Conservation (phyloP, 2,329 filamentous ascomycete genomes). For the Alternaria sp. region DNA sequence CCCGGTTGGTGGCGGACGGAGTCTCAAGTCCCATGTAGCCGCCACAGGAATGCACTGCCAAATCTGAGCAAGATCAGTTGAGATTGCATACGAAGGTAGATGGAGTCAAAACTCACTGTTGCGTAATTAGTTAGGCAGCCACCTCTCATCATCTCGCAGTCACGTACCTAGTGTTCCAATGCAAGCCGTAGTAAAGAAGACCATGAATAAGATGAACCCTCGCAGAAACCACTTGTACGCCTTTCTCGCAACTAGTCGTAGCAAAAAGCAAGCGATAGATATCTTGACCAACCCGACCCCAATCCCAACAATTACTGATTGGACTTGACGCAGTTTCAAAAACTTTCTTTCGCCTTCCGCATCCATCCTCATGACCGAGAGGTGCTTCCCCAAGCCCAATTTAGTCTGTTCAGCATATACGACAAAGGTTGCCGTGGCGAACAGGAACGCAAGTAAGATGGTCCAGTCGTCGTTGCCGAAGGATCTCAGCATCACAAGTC, state of each 20-base stretch:
- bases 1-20: conserved; percentile 43
- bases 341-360: conserved; percentile 47
- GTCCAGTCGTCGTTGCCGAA: conserved; percentile 61
- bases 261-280: conserved; percentile 58
- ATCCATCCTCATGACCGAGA: conserved; percentile 47
- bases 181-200: conserved; percentile 5
- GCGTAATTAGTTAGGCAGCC: neutral
- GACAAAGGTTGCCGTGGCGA: neutral
- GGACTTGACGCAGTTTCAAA: conserved; percentile 54
- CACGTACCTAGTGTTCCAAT: conserved; percentile 5
- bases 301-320: conserved; percentile 59
- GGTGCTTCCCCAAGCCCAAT: conserved; percentile 60
- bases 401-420: conserved; percentile 56
- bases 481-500: conserved; percentile 58
- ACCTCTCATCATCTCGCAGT: neutral
- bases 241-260: conserved; percentile 54
- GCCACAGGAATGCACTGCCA: conserved; percentile 59
- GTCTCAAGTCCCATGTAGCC: conserved; percentile 56
- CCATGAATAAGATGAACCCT: conserved; percentile 6
- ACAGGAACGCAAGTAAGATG: conserved; percentile 53
- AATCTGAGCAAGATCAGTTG: conserved; percentile 53
- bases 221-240: conserved; percentile 49
- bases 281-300: conserved; percentile 60
- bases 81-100: conserved; percentile 43
- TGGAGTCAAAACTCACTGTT: neutral